These are phyloP conservation scores for Starmerella potacharoeniae DNA, from an alignment of 805 yeast genomes.

Conservation along the genomic window DNA sequence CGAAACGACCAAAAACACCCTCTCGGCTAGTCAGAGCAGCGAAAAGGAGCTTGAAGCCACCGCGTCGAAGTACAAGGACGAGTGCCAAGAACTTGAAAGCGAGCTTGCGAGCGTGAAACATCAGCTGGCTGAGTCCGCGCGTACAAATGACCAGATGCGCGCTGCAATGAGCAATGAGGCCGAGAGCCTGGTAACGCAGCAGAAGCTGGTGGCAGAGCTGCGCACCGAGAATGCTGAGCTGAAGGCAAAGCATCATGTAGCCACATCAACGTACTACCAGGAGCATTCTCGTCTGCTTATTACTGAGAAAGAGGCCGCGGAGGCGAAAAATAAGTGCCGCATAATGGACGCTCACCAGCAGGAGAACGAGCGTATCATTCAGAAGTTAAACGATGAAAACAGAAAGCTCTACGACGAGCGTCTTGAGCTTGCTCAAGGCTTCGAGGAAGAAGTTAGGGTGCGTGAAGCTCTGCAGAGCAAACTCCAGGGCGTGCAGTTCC, in stretches of 20 bases:
- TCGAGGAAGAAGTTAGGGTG: background rate
- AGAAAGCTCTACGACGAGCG: background rate
- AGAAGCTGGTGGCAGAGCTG: background rate
- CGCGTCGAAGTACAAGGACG: background rate
- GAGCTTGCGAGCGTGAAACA: background rate
- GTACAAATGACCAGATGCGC: background rate
- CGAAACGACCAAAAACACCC: background rate
- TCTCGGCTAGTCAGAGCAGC: background rate
- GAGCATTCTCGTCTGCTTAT: background rate
- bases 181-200: background rate
- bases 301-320: background rate
- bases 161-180: background rate
- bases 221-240: background rate
- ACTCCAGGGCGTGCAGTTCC: background rate
- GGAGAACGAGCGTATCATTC: background rate
- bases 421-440: constrained; percentile 3
- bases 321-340: background rate
- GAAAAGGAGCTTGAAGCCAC: background rate
- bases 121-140: background rate
- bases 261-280: background rate
- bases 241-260: background rate
- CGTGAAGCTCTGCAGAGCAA: background rate
- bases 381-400: background rate
- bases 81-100: background rate
- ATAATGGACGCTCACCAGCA: background rate